A percentile compares a stretch with the other conserved stretches of the same genome.
These are phyloP conservation scores for Irpex lacteus DNA, from an alignment of 1,284 basidiomycete species.

Conservation along the genomic window DNA sequence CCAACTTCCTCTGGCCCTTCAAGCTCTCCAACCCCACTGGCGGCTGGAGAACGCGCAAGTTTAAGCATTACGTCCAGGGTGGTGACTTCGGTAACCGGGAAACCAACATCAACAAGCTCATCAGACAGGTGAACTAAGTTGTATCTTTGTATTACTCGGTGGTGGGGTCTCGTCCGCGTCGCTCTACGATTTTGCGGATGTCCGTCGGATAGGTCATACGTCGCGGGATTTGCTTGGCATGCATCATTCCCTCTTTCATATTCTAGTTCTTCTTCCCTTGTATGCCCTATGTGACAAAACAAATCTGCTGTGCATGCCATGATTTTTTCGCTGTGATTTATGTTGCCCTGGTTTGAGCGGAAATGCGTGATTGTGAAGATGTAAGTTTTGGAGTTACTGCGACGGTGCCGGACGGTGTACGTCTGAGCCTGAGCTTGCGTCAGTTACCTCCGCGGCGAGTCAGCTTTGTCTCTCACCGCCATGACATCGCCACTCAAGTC, in stretches of 20 bases:
- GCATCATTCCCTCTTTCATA: slow-evolving; percentile 25
- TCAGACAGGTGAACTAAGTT: slow-evolving; percentile 91
- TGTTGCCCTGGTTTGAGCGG: not conserved
- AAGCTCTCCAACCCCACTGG: slow-evolving; percentile 99
- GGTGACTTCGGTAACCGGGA: slow-evolving; percentile 98
- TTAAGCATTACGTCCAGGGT: slow-evolving; percentile 92
- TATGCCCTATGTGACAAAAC: slow-evolving; percentile 25
- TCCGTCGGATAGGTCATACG: slow-evolving; percentile 20
- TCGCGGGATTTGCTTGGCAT: slow-evolving; percentile 38
- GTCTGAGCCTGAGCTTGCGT: not conserved
- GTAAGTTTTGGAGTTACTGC: not conserved
- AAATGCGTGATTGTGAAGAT: not conserved
- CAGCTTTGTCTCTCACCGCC: not conserved
- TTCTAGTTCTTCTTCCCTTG: slow-evolving; percentile 17
- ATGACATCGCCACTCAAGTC: not conserved
- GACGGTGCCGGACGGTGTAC: not conserved
- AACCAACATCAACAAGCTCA: slow-evolving; percentile 94
- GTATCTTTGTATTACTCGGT: slow-evolving; percentile 14
- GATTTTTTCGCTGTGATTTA: not conserved
- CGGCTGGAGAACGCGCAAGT: slow-evolving; percentile 96
- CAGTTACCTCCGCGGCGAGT: not conserved
- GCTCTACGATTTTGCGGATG: slow-evolving; percentile 14
- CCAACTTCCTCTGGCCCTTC: slow-evolving; percentile 99
- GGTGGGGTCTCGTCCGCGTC: slow-evolving; percentile 13
- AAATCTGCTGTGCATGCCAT: slow-evolving; percentile 19